Base-by-base conservation (phyloP, 352 stramenopile genomes). In the Globisporangium recalcitrans region DNA sequence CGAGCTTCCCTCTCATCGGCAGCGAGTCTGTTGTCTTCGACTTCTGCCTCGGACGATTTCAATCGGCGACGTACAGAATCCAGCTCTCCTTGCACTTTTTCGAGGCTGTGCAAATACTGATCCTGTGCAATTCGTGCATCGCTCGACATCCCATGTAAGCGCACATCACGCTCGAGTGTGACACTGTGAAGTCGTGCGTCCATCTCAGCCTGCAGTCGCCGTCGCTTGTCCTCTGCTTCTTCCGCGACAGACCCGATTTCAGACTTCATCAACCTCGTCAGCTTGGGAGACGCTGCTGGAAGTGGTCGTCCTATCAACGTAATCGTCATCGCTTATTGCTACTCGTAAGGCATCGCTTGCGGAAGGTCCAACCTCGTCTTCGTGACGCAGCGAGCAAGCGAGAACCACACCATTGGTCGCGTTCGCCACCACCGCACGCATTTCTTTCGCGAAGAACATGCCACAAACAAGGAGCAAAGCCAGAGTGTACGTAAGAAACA, bases 21-120 rank as follows among this genome's bases (percentile, higher is more conserved):
- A 29, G 64, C 56, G 16, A 83, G 74, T 24, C 61, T 65, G n/a
- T 70, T 52, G 52, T 88, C 78, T 48, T 77, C 53, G 1, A 78
- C 49, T 16, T 78, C 62, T 1, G 78, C n/a, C 40, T 76, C 59
- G 1, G 58, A 60, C 5, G 63, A 48, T 11, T 71, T 53, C 6
- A 90, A 64, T 19, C 73, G 58, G 13, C 67, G 49, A 26, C 67
- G 68, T 3, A 84, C 56, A 4, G 52, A 58, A 7, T 82, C 69
- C 29, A 75, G 66, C 42, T 89, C 75, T 0, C 29, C 52, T 62
- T 89, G 78, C 4, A 86, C 56, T 26, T 71, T 79, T 3, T 87
- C 76, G 1, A 83, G 56, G 24, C 74, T 79, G 2, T 72, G 27
- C 11, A 87, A 44, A 34, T 88, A 90, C 38, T 90, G 78, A 44